These are phyloP conservation scores for Amanita pseudoporphyria DNA, from an alignment of 768 basidiomycete species.

Conservation along the genomic window DNA sequence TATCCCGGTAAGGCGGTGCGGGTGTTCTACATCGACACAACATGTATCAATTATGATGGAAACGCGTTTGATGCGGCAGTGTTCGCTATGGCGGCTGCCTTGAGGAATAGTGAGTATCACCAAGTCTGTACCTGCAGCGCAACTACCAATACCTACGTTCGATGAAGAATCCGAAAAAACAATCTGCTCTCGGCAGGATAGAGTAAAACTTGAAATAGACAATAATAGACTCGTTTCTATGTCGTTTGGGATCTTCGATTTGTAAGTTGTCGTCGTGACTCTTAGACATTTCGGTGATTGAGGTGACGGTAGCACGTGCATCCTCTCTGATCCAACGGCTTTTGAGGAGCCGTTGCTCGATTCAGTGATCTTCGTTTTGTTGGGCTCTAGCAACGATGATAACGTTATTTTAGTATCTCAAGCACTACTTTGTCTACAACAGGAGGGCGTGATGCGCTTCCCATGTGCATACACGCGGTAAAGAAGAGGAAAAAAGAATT, in stretches of 20 bases:
- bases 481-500: too few relatives aligned
- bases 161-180: conserved; percentile 58
- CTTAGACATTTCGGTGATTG: too few relatives aligned
- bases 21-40: conserved; percentile 92
- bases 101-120: conserved; percentile 84
- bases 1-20: conserved; percentile 73
- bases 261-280: conserved; percentile 32
- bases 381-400: too few relatives aligned
- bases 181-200: conserved; percentile 44
- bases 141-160: conserved; percentile 60
- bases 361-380: too few relatives aligned
- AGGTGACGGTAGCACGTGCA: conserved; percentile 50
- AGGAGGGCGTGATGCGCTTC: conserved; percentile 19
- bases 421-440: not conserved
- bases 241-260: conserved; percentile 79
- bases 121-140: too few relatives aligned
- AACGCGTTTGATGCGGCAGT: conserved; percentile 90
- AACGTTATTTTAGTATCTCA: too few relatives aligned
- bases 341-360: too few relatives aligned
- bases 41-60: conserved; percentile 96
- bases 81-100: conserved; percentile 78
- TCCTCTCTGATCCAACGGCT: conserved; percentile 78
- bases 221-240: conserved; percentile 28
- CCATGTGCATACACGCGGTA: conserved; percentile 30
- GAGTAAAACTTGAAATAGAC: conserved; percentile 35